A percentile compares a stretch with the other conserved stretches of the same genome.
Conservation (phyloP, 208 protist genomes). For the Acanthamoeba castellanii region DNA sequence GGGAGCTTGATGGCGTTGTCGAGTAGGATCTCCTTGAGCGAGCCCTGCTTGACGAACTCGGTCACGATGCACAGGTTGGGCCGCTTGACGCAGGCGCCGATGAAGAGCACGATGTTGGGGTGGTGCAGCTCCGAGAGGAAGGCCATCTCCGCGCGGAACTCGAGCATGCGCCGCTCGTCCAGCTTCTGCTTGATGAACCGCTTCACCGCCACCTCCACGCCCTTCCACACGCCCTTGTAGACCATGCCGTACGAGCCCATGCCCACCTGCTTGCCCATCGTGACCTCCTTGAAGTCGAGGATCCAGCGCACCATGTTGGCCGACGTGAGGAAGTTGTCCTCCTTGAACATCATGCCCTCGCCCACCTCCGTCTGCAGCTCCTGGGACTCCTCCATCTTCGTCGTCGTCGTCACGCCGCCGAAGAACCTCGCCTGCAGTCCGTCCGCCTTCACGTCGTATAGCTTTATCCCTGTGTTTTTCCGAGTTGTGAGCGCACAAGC, state of each 20-base stretch:
- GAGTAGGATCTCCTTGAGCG: slow-evolving; percentile 51
- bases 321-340: slow-evolving; percentile 58
- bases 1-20: slow-evolving; percentile 32
- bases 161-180: slow-evolving; percentile 53
- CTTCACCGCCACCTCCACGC: slow-evolving; percentile 74
- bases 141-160: slow-evolving; percentile 13
- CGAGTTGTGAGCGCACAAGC: no score
- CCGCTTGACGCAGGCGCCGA: not conserved
- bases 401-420: slow-evolving; percentile 38
- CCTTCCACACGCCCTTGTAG: slow-evolving; percentile 18
- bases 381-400: no score
- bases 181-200: slow-evolving; percentile 72
- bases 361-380: slow-evolving; percentile 5
- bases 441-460: not conserved
- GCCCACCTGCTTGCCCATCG: slow-evolving; percentile 45
- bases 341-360: slow-evolving; percentile 27
- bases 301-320: slow-evolving; percentile 71
- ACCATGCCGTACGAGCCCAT: slow-evolving; percentile 65
- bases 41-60: slow-evolving; percentile 36
- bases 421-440: slow-evolving; percentile 56
- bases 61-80: slow-evolving; percentile 72
- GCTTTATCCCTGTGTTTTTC: no score
- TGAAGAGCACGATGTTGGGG: slow-evolving; percentile 43
- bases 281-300: slow-evolving; percentile 33
- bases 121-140: slow-evolving; percentile 35